Evolutionary conservation across 2,329 filamentous ascomycete species (phyloP).

Genomic region (Hypoxylon sp.): DNA sequence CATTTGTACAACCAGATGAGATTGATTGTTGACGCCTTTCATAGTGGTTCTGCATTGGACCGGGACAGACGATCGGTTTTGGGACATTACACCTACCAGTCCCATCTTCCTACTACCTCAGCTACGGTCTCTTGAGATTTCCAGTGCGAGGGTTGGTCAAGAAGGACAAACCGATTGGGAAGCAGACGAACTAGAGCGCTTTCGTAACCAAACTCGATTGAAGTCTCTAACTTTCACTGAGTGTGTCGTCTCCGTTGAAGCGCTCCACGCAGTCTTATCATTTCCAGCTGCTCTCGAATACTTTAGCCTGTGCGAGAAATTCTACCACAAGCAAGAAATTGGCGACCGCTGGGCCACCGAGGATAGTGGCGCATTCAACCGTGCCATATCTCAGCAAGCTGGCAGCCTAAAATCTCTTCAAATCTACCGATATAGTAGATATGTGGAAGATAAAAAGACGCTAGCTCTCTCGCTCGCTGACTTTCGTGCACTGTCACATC

Average conservation of each 20-base stretch:
- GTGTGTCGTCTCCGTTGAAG: slow-evolving; percentile 18
- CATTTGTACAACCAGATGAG: too few species aligned
- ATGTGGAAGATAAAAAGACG: background rate
- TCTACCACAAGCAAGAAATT: slow-evolving; percentile 3
- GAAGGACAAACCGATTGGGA: background rate
- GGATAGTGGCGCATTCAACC: slow-evolving; percentile 19
- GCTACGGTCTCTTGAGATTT: slow-evolving; percentile 31
- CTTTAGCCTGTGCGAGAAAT: slow-evolving; percentile 19
- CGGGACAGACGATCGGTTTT: slow-evolving; percentile 1
- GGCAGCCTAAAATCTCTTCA: slow-evolving; percentile 21
- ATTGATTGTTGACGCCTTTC: too few species aligned
- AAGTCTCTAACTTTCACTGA: slow-evolving; percentile 22
- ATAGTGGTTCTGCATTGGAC: slow-evolving; percentile 30
- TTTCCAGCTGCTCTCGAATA: slow-evolving; percentile 20
- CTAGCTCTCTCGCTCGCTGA: slow-evolving; percentile 26
- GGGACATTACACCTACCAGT: slow-evolving; percentile 20
- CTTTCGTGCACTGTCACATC: slow-evolving; percentile 24
- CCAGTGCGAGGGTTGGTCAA: slow-evolving; percentile 21
- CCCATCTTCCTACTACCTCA: slow-evolving; percentile 29
- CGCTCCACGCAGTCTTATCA: slow-evolving; percentile 20
- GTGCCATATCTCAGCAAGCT: slow-evolving; percentile 26
- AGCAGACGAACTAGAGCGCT: slow-evolving; percentile 1
- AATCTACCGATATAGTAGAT: slow-evolving; percentile 3
- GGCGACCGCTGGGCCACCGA: slow-evolving; percentile 12
- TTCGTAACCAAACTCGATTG: slow-evolving; percentile 18